Conservation (phyloP, 192 early-diverging fungal genomes). For the Linnemannia schmuckeri region DNA sequence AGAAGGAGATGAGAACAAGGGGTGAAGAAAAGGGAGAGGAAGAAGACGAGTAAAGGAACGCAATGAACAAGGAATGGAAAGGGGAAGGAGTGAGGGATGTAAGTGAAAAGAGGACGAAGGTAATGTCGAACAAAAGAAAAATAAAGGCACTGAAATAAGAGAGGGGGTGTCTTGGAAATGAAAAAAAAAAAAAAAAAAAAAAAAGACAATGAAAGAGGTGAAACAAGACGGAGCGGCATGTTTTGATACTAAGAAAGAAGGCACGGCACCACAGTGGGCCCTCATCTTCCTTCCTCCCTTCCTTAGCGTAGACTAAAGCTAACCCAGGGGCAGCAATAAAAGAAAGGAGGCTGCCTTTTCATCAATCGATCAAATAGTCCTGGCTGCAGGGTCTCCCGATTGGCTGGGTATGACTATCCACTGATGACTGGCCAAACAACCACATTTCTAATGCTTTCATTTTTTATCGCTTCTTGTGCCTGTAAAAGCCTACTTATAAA, state of each 20-base stretch:
- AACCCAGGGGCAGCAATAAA: background rate
- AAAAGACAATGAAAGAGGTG: background rate
- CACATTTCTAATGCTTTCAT: background rate
- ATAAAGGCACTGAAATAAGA: background rate
- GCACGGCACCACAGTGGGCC: background rate
- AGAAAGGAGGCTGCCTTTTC: background rate
- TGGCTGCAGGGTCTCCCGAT: background rate
- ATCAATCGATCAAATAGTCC: too few species aligned
- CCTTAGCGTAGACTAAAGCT: background rate
- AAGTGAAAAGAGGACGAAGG: background rate
- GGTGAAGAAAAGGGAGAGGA: background rate
- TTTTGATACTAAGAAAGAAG: background rate
- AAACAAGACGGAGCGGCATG: constrained; percentile 1
- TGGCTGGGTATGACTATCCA: background rate
- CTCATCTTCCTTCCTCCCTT: background rate
- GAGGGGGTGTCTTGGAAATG: background rate
- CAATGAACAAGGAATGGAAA: background rate
- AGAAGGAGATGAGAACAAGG: background rate
- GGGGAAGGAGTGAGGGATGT: too few species aligned
- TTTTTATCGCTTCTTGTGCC: background rate
- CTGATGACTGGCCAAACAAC: background rate
- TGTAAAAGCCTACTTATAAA: background rate
- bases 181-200: background rate
- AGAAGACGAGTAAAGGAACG: background rate
- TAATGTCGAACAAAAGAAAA: background rate